These are phyloP conservation scores for Saururus chinensis DNA, from an alignment of 164 flowering plant genomes.

Conservation along the genomic window DNA sequence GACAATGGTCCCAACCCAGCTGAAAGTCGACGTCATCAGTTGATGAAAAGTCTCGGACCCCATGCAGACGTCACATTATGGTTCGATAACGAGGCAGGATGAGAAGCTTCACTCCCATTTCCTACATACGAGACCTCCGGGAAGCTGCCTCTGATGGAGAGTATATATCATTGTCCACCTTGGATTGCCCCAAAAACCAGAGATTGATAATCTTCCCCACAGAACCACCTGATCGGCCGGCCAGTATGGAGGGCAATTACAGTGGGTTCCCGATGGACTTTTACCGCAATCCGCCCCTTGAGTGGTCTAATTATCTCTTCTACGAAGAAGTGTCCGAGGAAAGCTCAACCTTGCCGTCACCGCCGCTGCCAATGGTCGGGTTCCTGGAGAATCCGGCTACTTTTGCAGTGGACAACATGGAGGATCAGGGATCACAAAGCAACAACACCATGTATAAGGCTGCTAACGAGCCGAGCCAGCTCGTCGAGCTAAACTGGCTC, in stretches of 20 bases:
- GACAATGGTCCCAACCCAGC: no score
- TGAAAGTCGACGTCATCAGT: no score
- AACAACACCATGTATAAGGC: neutral
- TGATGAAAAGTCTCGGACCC: no score
- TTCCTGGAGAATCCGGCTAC: neutral
- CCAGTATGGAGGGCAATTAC: slow-evolving; percentile 2
- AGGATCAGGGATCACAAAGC: slow-evolving; percentile 1
- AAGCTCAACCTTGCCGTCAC: slow-evolving; percentile 3
- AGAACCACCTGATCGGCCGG: slow-evolving; percentile 9
- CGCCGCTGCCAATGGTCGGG: neutral
- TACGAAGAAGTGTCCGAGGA: slow-evolving; percentile 12
- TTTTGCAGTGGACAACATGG: slow-evolving; percentile 1
- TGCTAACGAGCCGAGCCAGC: no score
- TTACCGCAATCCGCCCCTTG: slow-evolving; percentile 11
- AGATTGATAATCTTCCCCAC: slow-evolving; percentile 3
- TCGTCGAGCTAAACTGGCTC: no score
- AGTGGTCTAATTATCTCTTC: slow-evolving; percentile 22
- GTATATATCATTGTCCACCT: no score
- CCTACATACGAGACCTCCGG: no score
- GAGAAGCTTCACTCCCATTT: no score
- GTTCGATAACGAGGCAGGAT: no score
- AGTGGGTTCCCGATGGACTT: neutral
- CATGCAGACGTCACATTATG: slow-evolving; percentile 24
- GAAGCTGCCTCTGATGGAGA: no score
- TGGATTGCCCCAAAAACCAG: no score